A percentile compares a stretch with the other conserved stretches of the same genome.
phyloP scores from a whole-genome alignment of 805 yeast species.

The Saturnispora besseyi region DNA sequence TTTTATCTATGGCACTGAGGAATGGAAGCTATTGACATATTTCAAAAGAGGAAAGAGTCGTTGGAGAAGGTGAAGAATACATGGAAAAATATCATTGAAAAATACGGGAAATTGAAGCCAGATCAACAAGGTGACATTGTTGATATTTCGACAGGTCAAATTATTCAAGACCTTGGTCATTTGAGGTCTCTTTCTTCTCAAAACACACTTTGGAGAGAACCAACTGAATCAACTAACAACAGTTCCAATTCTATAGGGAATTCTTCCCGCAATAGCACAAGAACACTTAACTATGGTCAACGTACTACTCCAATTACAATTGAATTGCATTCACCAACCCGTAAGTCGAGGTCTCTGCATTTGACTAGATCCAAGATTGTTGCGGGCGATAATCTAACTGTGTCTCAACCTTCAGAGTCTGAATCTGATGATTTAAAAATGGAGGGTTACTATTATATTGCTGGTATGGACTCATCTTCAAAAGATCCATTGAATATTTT shows the following conservation, averaged over 20 bases:
- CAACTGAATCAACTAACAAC: neutral
- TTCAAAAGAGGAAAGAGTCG: slow-evolving; percentile 8
- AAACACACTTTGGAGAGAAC: slow-evolving; percentile 30
- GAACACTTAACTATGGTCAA: neutral
- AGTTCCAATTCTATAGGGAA: neutral
- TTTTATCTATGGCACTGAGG: neutral
- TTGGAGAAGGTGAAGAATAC: slow-evolving; percentile 16
- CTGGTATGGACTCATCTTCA: slow-evolving; percentile 1
- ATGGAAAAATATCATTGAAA: slow-evolving; percentile 48
- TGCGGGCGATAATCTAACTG: slow-evolving; percentile 2
- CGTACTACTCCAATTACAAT: neutral
- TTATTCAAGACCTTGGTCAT: slow-evolving; percentile 64
- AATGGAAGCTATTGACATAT: neutral
- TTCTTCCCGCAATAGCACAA: neutral
- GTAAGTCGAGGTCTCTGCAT: neutral
- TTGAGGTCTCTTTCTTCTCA: slow-evolving; percentile 34
- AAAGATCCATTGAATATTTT: slow-evolving; percentile 9
- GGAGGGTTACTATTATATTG: slow-evolving; percentile 2
- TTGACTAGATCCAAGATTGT: neutral
- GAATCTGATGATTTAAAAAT: slow-evolving; percentile 4
- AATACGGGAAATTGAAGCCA: slow-evolving; percentile 40
- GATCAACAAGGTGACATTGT: slow-evolving; percentile 51
- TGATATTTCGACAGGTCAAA: slow-evolving; percentile 56
- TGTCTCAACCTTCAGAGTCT: neutral
- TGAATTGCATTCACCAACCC: neutral